Evolutionary conservation across 164 flowering plant genomes (phyloP).

Genomic region (Vitis rupestris): DNA sequence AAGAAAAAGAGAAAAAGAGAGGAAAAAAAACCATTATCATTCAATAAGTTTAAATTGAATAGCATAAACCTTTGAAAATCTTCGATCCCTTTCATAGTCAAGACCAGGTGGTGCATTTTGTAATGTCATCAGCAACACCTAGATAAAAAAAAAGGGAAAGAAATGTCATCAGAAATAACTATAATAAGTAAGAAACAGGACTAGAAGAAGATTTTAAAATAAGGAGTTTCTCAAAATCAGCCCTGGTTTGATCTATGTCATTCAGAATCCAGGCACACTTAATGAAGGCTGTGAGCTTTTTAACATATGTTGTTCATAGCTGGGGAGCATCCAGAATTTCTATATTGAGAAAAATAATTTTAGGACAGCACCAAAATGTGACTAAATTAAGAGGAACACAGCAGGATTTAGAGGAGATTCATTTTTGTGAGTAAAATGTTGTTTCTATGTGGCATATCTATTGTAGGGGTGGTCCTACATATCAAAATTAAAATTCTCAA

Average conservation of each 20-base stretch:
- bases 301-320: too few relatives aligned
- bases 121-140: conserved; percentile 96
- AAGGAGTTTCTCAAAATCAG: background rate
- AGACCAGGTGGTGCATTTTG: conserved; percentile 99
- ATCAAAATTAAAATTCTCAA: conserved; percentile 1
- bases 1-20: background rate
- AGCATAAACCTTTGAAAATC: conserved; percentile 78
- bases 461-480: background rate
- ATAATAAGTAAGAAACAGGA: background rate
- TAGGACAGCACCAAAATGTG: too few relatives aligned
- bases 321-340: too few relatives aligned
- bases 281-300: too few relatives aligned
- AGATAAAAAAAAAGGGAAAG: conserved; percentile 12
- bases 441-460: too few relatives aligned
- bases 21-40: background rate
- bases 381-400: too few relatives aligned
- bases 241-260: too few relatives aligned
- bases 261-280: too few relatives aligned
- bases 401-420: too few relatives aligned
- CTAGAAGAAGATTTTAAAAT: background rate
- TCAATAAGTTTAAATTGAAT: background rate
- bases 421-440: too few relatives aligned
- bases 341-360: too few relatives aligned
- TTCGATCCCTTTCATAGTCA: conserved; percentile 90
- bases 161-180: too few relatives aligned